A percentile compares a stretch with the other conserved stretches of the same genome.
Conservation (phyloP, 495 filamentous ascomycete genomes). For the Darksidea phi region DNA sequence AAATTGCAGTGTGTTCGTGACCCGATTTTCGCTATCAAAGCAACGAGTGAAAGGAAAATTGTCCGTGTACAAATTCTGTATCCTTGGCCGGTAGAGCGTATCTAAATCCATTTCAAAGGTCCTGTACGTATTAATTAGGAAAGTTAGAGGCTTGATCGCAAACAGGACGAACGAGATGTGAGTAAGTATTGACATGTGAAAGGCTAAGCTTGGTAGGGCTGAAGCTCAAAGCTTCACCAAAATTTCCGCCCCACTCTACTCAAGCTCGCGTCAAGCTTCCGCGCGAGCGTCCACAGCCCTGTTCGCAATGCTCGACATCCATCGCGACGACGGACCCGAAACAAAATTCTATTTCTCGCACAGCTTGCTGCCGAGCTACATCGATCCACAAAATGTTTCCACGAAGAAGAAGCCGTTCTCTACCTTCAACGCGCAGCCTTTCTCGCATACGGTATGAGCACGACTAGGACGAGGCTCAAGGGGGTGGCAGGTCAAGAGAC, state of each 20-base stretch:
- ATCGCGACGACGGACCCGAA: constrained; percentile 9
- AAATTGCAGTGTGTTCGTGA: no score
- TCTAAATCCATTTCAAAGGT: no score
- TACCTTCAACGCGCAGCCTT: constrained; percentile 64
- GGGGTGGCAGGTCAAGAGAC: background rate
- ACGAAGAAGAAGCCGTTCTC: constrained; percentile 72
- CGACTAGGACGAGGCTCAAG: background rate
- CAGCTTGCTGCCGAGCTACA: constrained; percentile 59
- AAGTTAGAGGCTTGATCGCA: no score
- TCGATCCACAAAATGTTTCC: constrained; percentile 69
- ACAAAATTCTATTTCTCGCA: constrained; percentile 76
- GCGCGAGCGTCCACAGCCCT: background rate
- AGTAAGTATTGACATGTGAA: no score
- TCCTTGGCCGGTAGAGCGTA: no score
- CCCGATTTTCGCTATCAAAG: no score
- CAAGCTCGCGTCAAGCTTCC: background rate
- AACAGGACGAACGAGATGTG: no score
- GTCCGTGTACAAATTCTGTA: no score
- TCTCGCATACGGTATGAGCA: constrained; percentile 66
- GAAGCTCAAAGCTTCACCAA: background rate
- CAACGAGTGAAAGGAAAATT: no score
- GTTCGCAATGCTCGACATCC: constrained; percentile 20
- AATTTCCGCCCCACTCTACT: background rate
- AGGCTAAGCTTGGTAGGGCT: constrained; percentile 6
- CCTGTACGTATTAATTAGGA: no score